Conservation (phyloP, 305 asterid species). For the Fraxinus platypoda region DNA sequence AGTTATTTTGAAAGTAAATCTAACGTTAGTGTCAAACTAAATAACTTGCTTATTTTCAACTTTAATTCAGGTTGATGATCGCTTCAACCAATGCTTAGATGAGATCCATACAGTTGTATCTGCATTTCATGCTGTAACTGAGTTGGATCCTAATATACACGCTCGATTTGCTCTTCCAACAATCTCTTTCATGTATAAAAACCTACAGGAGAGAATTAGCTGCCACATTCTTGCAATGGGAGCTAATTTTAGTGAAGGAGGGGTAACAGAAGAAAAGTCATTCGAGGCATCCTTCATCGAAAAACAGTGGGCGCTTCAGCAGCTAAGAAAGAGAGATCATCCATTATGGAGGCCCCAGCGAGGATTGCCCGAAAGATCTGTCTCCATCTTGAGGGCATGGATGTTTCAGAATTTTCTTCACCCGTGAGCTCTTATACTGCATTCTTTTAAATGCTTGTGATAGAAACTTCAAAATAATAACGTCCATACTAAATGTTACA, state of each 20-base stretch:
- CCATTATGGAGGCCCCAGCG: slow-evolving; percentile 91
- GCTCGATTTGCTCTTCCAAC: slow-evolving; percentile 75
- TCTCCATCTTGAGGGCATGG: slow-evolving; percentile 88
- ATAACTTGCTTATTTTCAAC: neutral
- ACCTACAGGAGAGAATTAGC: slow-evolving; percentile 69
- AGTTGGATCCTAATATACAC: slow-evolving; percentile 67
- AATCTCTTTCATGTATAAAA: slow-evolving; percentile 57
- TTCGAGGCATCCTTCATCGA: slow-evolving; percentile 54
- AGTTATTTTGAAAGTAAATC: neutral
- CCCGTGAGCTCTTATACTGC: slow-evolving; percentile 53
- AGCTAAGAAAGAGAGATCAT: slow-evolving; percentile 64
- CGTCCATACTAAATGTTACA: neutral
- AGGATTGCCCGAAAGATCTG: slow-evolving; percentile 93
- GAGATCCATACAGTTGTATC: slow-evolving; percentile 76
- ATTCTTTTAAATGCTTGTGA: neutral
- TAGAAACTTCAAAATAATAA: neutral
- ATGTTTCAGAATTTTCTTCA: slow-evolving; percentile 95
- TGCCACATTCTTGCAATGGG: slow-evolving; percentile 67
- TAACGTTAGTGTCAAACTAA: neutral
- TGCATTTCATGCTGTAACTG: slow-evolving; percentile 79
- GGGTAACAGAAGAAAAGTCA: slow-evolving; percentile 38
- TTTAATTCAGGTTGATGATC: slow-evolving; percentile 63
- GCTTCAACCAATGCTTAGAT: slow-evolving; percentile 69
- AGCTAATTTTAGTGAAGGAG: slow-evolving; percentile 21
- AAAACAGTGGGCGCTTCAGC: slow-evolving; percentile 87